phyloP scores from a whole-genome alignment of 495 filamentous ascomycete species.

The Talaromyces stipitatus region DNA sequence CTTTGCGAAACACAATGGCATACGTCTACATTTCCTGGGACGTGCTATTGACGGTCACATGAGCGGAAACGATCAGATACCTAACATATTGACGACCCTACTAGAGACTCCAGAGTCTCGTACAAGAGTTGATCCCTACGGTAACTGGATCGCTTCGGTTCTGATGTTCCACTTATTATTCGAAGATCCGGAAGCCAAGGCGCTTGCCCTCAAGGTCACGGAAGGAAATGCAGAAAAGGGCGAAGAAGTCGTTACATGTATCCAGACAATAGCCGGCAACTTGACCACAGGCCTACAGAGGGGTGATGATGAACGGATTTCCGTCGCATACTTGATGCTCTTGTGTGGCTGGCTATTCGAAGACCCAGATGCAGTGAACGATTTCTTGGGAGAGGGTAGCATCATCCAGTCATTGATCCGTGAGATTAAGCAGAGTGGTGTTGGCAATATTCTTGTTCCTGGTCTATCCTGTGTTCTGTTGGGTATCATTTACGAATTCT shows the following conservation, averaged over 20 bases:
- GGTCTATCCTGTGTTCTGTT: slow-evolving; percentile 79
- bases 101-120: slow-evolving; percentile 52
- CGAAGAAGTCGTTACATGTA: slow-evolving; percentile 92
- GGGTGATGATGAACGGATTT: slow-evolving; percentile 71
- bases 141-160: slow-evolving; percentile 85
- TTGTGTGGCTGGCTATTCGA: slow-evolving; percentile 92
- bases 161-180: slow-evolving; percentile 84
- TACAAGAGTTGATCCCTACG: slow-evolving; percentile 71
- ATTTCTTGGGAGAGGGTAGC: slow-evolving; percentile 92
- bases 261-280: slow-evolving; percentile 78
- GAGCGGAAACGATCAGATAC: slow-evolving; percentile 70
- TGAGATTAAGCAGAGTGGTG: slow-evolving; percentile 54
- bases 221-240: slow-evolving; percentile 87
- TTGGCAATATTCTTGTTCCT: slow-evolving; percentile 56
- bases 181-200: slow-evolving; percentile 74
- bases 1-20: slow-evolving; percentile 68
- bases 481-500: slow-evolving; percentile 93
- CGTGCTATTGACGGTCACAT: slow-evolving; percentile 84
- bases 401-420: slow-evolving; percentile 80
- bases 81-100: slow-evolving; percentile 84
- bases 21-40: slow-evolving; percentile 75
- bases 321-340: slow-evolving; percentile 84
- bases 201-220: slow-evolving; percentile 67
- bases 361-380: slow-evolving; percentile 83
- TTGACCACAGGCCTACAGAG: slow-evolving; percentile 68